Evolutionary conservation across 2,329 filamentous ascomycete species (phyloP), one percentile per base, ranked within the genome.

Genomic region (Setomelanomma holmii): DNA sequence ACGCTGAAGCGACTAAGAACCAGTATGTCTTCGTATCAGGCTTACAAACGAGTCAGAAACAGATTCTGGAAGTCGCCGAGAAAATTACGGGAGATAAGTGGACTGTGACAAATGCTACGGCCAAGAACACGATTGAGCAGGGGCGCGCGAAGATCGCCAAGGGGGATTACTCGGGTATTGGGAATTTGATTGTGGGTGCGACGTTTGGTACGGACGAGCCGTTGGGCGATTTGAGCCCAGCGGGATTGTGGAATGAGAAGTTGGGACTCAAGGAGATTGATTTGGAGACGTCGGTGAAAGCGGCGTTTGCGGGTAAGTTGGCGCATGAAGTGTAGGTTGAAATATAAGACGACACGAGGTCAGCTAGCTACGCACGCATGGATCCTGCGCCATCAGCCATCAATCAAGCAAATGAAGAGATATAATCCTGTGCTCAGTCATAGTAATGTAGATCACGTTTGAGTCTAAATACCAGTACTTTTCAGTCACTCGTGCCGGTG

Each of bases 1-100:
- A 78, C 71, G 77, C 80, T 0, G 76, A 78, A 1, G 72, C 79
- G 51, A 87, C 84, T 0, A 79, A 77, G 30, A 88, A 89, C 67
- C 77, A 82, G 54, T 84, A 85, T 66, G 68, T 89, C 23, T 79
- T 79, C 44, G 73, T 88, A 14, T 80, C 83, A 2, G 85, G 82
- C 0, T 84, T 87, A 59, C 80, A 80, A 23, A 79, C 81, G 0
- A 80, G 81, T 1, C 85, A 88, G 69, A 82, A 83, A 16, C 78
- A 88, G 56, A 70, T 89, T 1, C 64, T 88, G 1, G 69, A 73
- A 11, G 66, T 78, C 0, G 72, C 83, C 2, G 83, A 89, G 69
- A 79, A 81, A 50, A 72, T 78, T 10, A 83, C 81, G 0, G 80
- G 79, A 2, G 64, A 73, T 16, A 81, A 82, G 53, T 87, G 80